Evolutionary conservation across 345 rosid genomes (phyloP).

Genomic region (Citrus unshiu): DNA sequence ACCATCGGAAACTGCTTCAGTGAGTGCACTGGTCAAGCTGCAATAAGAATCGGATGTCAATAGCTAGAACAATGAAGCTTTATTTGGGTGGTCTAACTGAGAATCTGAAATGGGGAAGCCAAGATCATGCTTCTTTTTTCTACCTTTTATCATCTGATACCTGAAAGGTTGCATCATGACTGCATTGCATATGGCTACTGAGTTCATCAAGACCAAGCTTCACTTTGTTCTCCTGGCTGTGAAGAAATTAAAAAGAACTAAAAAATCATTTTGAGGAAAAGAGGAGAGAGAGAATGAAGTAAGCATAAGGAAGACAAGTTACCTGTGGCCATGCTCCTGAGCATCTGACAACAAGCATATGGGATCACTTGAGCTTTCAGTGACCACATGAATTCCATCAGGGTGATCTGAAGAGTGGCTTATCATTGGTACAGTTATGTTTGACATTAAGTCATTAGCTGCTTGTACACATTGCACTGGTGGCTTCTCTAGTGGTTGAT

Average conservation of each 20-base stretch:
- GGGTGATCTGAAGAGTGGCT: constrained; percentile 16
- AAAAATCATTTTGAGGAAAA: not conserved
- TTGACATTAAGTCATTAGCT: constrained; percentile 7
- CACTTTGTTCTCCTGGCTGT: constrained; percentile 3
- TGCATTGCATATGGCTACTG: not conserved
- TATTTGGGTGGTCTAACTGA: not conserved
- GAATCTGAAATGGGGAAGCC: constrained; percentile 2
- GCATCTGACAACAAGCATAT: constrained; percentile 14
- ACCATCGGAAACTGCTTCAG: constrained; percentile 26
- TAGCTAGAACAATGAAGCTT: not conserved
- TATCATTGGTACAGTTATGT: not conserved
- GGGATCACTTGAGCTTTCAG: constrained; percentile 13
- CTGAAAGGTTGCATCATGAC: not conserved
- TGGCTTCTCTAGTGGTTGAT: constrained; percentile 25
- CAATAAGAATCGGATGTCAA: constrained; percentile 25
- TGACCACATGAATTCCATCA: constrained; percentile 26
- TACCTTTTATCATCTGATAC: constrained; percentile 6
- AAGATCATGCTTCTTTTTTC: constrained; percentile 1
- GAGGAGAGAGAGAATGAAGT: not conserved
- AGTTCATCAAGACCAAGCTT: not conserved
- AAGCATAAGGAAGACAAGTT: not conserved
- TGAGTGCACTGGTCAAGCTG: constrained; percentile 35
- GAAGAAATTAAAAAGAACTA: not conserved
- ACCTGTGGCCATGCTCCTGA: constrained; percentile 34
- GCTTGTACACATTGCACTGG: constrained; percentile 3